These are phyloP conservation scores for Penicillium subrubescens DNA, from an alignment of 495 filamentous ascomycete species.

Conservation along the genomic window DNA sequence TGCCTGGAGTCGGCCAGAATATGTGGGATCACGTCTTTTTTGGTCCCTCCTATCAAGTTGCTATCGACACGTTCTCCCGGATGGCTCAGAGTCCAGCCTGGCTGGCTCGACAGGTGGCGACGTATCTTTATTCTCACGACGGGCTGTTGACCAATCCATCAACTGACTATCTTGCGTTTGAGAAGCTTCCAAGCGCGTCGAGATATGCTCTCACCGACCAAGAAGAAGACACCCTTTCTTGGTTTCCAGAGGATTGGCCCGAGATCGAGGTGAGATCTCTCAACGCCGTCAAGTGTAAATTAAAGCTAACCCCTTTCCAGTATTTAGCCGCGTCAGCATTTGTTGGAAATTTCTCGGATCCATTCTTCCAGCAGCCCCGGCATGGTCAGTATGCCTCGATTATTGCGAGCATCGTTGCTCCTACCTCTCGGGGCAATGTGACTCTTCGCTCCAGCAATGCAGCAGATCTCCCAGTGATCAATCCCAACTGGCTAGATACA, in stretches of 20 bases:
- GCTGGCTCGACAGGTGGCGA: conserved; percentile 7
- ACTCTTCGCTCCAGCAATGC: conserved; percentile 48
- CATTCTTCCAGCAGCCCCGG: conserved; percentile 35
- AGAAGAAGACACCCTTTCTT: conserved; percentile 33
- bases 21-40: conserved; percentile 25
- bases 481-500: conserved; percentile 57
- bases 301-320: conserved; percentile 11
- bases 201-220: conserved; percentile 23
- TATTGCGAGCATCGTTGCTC: conserved; percentile 40
- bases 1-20: conserved; percentile 22
- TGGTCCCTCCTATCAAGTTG: conserved; percentile 33
- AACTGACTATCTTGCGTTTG: conserved; percentile 49
- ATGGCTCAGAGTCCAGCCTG: conserved; percentile 21
- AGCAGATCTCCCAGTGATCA: conserved; percentile 52
- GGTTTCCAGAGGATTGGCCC: conserved; percentile 58
- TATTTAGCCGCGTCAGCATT: conserved; percentile 41
- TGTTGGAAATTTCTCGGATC: conserved; percentile 45
- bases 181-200: conserved; percentile 40
- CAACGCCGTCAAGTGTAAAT: neutral
- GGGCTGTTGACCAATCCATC: conserved; percentile 49
- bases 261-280: conserved; percentile 48
- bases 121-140: conserved; percentile 15
- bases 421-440: conserved; percentile 56
- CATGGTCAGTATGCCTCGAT: conserved; percentile 54
- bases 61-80: conserved; percentile 36